Evolutionary conservation across 768 basidiomycete genomes (phyloP), one percentile per base, ranked within the genome.

Genomic region (Trichaptum fuscoviolaceum): DNA sequence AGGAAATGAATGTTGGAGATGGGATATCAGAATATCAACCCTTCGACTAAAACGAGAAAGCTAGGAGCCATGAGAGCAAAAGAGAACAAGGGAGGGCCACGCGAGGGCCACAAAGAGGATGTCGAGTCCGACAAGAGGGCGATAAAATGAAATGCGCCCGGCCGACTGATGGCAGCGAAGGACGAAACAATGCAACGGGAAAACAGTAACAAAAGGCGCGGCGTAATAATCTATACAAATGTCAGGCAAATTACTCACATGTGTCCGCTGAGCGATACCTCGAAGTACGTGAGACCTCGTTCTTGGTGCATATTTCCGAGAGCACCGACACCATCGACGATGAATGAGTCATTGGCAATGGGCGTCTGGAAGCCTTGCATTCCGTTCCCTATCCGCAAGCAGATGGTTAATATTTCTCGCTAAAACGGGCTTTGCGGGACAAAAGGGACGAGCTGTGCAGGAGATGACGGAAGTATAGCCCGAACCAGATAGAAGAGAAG

Each of bases 321-420:
- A 2, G 90, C 82, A 27, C 90, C 90, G 58, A 91, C 80, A 20
- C 86, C 88, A 65, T 90, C 88, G 64, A 92, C 84, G 65, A 90
- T 73, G 78, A 92, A 88, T 67, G 84, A 87, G 69, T 91, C 89
- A 34, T 83, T 76, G 15, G 75, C 72, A 60, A 90, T 89, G 6
- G 88, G 88, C 0, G 81, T 86, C 68, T 87, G 89, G 84, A 92
- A 92, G 0, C 90, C 90, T 77, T 92, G 90, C 66, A 77, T 35
- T 0, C 88, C 87, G 67, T 78, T 79, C 90, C 85, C 84, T 84
- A 79, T 74, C 15, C 3, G 42, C 12, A 52, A 52, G 42, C 63
- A 23, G 10, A 36, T n/a, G 64, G 42, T 52, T 12, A 52, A 20
- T 52, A 52, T 20, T 20, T 52, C 42, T 52, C 42, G 42, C 20